A percentile compares a stretch with the other conserved stretches of the same genome.
These are phyloP conservation scores for Solanum corneliomulleri DNA, from an alignment of 257 asterid species.

Conservation along the genomic window DNA sequence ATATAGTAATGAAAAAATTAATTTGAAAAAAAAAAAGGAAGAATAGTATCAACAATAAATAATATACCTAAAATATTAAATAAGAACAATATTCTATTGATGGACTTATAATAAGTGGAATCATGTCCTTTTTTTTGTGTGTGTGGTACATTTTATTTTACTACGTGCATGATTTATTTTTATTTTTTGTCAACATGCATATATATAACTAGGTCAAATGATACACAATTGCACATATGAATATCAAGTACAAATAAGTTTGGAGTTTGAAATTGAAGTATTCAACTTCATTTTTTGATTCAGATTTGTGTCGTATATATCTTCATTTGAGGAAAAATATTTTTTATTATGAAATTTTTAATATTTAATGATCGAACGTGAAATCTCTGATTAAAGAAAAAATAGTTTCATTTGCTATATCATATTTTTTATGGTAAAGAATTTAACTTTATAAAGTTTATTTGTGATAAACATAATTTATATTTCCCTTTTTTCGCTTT, in stretches of 20 bases:
- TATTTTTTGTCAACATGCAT: neutral
- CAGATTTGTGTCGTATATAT: neutral
- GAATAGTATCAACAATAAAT: no score
- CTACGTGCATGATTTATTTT: neutral
- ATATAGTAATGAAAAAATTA: no score
- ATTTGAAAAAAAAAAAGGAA: neutral
- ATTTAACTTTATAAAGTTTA: neutral
- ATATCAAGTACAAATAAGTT: neutral
- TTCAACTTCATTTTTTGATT: neutral
- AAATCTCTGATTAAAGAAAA: rapidly evolving
- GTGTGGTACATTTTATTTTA: neutral
- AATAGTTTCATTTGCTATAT: rapidly evolving
- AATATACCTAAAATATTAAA: no score
- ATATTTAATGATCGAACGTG: rapidly evolving
- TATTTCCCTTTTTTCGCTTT: neutral
- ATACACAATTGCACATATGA: neutral
- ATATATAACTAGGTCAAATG: neutral
- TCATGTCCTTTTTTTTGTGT: no score
- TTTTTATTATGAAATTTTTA: no score
- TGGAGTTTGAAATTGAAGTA: neutral
- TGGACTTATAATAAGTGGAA: neutral
- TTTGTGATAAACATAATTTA: neutral
- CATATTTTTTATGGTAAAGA: neutral
- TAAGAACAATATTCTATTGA: neutral
- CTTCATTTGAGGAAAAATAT: rapidly evolving